Percentiles rank a stretch among this genome's conserved stretches.
Conservation (phyloP, 768 basidiomycete genomes). For the Lyophyllum semitale region DNA sequence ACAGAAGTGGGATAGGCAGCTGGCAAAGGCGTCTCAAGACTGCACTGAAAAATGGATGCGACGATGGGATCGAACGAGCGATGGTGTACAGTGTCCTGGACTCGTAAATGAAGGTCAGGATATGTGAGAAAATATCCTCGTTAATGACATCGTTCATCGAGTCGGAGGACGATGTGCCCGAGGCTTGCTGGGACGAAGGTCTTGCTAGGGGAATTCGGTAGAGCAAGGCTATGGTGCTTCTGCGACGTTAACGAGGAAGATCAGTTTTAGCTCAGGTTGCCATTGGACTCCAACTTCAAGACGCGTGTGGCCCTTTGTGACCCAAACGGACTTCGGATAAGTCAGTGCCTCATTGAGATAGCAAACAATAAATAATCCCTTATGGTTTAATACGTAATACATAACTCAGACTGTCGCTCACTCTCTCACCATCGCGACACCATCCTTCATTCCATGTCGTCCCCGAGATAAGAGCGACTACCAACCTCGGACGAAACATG, state of each 20-base stretch:
- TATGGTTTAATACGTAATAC: too few relatives aligned
- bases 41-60: slow-evolving; percentile 3
- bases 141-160: slow-evolving; percentile 4
- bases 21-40: slow-evolving; percentile 7
- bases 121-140: slow-evolving; percentile 15
- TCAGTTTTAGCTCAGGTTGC: too few relatives aligned
- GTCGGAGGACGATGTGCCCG: neutral
- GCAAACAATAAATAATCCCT: too few relatives aligned
- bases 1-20: slow-evolving; percentile 15
- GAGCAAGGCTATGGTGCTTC: neutral
- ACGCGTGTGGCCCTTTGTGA: too few relatives aligned
- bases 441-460: slow-evolving; percentile 5
- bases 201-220: neutral
- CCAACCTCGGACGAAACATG: too few relatives aligned
- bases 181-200: neutral
- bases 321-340: too few relatives aligned
- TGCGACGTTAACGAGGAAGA: too few relatives aligned
- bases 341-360: too few relatives aligned
- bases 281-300: too few relatives aligned
- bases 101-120: slow-evolving; percentile 13
- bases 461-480: slow-evolving; percentile 12
- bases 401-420: too few relatives aligned
- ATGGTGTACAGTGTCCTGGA: slow-evolving; percentile 5
- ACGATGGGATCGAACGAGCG: slow-evolving; percentile 3
- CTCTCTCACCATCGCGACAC: too few relatives aligned